phyloP scores from a whole-genome alignment of 148 eudicot genomes.

The Fagopyrum tataricum region DNA sequence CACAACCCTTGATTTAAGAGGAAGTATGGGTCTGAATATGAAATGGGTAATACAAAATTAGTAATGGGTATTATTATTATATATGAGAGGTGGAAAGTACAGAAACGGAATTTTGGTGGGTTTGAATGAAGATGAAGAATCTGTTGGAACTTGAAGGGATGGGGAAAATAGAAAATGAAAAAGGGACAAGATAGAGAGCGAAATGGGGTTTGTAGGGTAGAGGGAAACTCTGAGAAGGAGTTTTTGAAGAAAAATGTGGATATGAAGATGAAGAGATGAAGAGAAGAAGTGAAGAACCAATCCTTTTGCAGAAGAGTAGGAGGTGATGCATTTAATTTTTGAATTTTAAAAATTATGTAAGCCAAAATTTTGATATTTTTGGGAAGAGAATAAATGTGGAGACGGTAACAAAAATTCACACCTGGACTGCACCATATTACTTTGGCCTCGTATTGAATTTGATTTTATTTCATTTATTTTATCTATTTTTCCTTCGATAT shows the following conservation, averaged over 20 bases:
- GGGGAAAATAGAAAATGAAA: neutral
- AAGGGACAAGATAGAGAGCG: neutral
- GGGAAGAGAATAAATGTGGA: neutral
- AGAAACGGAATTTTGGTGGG: neutral
- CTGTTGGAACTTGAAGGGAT: neutral
- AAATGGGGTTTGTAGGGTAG: too few species aligned
- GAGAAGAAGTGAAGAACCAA: neutral
- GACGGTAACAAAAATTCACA: neutral
- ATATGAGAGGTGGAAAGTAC: neutral
- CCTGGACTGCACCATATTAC: neutral
- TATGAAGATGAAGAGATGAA: neutral
- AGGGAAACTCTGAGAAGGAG: too few species aligned
- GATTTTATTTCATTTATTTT: too few species aligned
- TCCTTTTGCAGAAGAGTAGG: neutral
- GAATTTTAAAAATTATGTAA: neutral
- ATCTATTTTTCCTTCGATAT: too few species aligned
- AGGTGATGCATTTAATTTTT: slow-evolving; percentile 5
- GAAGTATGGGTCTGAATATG: neutral
- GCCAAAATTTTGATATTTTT: neutral
- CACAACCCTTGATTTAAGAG: neutral
- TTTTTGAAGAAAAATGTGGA: neutral
- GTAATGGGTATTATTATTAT: neutral
- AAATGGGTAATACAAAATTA: neutral
- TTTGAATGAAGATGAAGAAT: neutral
- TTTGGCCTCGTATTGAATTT: too few species aligned